A percentile compares a stretch with the other conserved stretches of the same genome.
These are phyloP conservation scores for Solanum pimpinellifolium DNA, from an alignment of 257 asterid species.

Conservation along the genomic window DNA sequence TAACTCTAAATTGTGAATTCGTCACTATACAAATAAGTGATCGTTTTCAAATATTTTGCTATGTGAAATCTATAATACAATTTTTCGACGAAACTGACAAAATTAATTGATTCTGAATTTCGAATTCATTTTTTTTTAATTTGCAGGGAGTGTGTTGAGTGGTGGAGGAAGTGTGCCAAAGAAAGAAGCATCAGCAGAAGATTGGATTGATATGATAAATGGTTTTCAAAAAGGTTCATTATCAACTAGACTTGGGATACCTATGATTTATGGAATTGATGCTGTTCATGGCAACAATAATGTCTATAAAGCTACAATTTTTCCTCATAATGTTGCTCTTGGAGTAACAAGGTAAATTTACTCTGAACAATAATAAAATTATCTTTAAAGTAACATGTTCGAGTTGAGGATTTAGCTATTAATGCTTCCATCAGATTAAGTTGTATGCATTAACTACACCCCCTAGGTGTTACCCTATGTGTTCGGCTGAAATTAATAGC, in stretches of 20 bases:
- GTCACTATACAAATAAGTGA: not conserved
- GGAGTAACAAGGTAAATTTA: conserved; percentile 9
- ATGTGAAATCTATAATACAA: too few species aligned
- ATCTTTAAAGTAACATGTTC: not conserved
- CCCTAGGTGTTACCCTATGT: not conserved
- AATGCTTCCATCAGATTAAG: not conserved
- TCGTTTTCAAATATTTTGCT: not conserved
- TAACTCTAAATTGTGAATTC: not conserved
- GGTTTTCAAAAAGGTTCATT: conserved; percentile 11
- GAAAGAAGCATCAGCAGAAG: conserved; percentile 1
- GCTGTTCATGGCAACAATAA: conserved; percentile 14
- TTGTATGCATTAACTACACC: not conserved
- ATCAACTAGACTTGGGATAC: conserved; percentile 10
- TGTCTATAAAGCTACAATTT: conserved; percentile 8
- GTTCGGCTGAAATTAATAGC: not conserved
- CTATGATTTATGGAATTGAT: conserved; percentile 18
- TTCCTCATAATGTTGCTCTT: conserved; percentile 15
- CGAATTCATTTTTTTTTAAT: not conserved
- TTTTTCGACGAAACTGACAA: not conserved
- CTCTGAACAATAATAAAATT: not conserved
- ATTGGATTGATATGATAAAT: conserved; percentile 16
- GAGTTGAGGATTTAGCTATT: not conserved
- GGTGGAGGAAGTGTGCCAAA: conserved; percentile 15
- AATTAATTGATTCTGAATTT: not conserved
- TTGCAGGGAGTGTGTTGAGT: conserved; percentile 15